Evolutionary conservation across 1,284 basidiomycete genomes (phyloP), one percentile per base, ranked within the genome.

Genomic region (Chalciporus sp.): DNA sequence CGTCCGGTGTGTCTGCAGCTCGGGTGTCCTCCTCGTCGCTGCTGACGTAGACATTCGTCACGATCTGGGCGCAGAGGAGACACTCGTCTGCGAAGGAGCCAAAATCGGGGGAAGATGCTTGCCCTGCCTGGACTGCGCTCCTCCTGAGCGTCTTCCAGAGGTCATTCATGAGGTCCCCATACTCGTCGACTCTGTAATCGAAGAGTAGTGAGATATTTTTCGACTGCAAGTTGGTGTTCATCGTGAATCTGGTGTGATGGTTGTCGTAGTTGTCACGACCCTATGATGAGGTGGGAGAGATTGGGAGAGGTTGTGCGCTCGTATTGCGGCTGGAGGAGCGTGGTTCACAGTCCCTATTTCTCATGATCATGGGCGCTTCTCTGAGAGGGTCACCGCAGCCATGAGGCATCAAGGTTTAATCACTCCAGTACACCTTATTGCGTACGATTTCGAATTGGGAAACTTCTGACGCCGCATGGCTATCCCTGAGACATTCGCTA

Each of bases 41-140:
- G 2, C 14, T 14, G 17, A 3, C 0, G 1, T 37, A 28, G 9
- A 0, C 1, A 8, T 57, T 59, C 42, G 11, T 40, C 27, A 52
- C 17, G 20, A 69, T 66, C 12, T 53, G 46, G 19, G 69, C 60
- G 10, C 53, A 69, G 28, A 72, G 45, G 23, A 69, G 58, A 48
- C 67, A 69, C 11, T 71, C 70, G 37, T 68, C 63, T 44, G 55
- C 58, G 27, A 69, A 69, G 27, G 65, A 61, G 42, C 27, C 0
- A 9, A 72, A 43, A 4, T 53, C 49, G 20, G 65, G 63, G 11
- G 51, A 31, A 4, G 68, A 53, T 9, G 58, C 58, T 49, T 72
- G 70, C n/a, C 53, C 44, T 7, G 67, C 61, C 29, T 69, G 70
- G 33, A 69, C 56, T 14, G 70, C 60, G 3, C 55, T 64, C 27